A percentile compares a stretch with the other conserved stretches of the same genome.
Conservation (phyloP, 1,284 basidiomycete species). For the Apiotrichum sp. region DNA sequence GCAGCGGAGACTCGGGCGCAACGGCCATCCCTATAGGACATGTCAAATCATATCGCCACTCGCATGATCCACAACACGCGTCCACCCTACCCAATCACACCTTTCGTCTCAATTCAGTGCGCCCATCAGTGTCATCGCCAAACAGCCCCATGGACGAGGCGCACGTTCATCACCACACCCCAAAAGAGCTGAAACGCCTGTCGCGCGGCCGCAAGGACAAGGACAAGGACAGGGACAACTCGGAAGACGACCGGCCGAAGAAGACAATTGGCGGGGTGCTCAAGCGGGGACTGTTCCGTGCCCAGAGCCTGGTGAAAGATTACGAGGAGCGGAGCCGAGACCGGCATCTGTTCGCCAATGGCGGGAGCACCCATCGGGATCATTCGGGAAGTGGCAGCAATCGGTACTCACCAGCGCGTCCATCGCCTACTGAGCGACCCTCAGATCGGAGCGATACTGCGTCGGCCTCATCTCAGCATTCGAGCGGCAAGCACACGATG, state of each 20-base stretch:
- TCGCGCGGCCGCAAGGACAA: constrained; percentile 4
- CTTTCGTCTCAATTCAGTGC: background rate
- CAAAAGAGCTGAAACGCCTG: constrained; percentile 9
- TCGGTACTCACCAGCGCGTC: background rate
- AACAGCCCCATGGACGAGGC: constrained; percentile 14
- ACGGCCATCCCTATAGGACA: constrained; percentile 3
- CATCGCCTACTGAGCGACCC: background rate
- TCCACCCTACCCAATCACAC: constrained; percentile 15
- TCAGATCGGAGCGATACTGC: constrained; percentile 15
- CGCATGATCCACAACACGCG: background rate
- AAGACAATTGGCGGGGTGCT: constrained; percentile 28
- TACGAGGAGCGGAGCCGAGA: constrained; percentile 31
- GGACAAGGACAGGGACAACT: constrained; percentile 6
- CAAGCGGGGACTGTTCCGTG: constrained; percentile 39
- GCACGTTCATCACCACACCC: constrained; percentile 6
- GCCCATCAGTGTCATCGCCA: background rate
- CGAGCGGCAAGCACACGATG: constrained; percentile 3
- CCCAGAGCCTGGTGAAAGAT: constrained; percentile 15
- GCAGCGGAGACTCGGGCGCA: constrained; percentile 1
- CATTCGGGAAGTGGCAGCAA: background rate
- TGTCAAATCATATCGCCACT: background rate
- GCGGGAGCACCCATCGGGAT: background rate
- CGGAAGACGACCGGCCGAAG: constrained; percentile 27
- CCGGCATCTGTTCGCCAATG: constrained; percentile 10
- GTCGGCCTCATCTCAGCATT: constrained; percentile 16